A percentile compares a stretch with the other conserved stretches of the same genome.
Conservation (phyloP, 2,329 filamentous ascomycete species). For the Colletotrichum noveboracense region DNA sequence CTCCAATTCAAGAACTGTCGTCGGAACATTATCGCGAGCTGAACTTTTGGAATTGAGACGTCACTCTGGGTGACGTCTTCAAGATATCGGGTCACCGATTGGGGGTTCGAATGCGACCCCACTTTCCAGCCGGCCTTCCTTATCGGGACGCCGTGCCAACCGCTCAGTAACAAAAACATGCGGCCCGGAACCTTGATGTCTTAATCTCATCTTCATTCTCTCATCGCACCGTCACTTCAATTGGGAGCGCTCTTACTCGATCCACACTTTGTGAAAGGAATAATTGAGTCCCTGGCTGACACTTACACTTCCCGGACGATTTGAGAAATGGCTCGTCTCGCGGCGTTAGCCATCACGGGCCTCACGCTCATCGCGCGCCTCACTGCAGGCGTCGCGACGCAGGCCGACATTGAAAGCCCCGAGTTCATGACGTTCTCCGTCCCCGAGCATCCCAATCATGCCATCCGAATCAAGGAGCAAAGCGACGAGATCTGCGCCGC, state of each 20-base stretch:
- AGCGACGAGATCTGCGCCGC: slow-evolving; percentile 29
- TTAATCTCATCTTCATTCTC: background rate
- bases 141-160: background rate
- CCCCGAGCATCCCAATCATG: slow-evolving; percentile 23
- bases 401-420: background rate
- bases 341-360: background rate
- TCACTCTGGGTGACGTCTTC: background rate
- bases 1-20: background rate
- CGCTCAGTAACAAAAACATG: background rate
- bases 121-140: background rate
- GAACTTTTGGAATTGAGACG: fast-evolving
- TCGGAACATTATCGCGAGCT: background rate
- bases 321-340: background rate
- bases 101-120: background rate
- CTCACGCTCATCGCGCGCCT: background rate
- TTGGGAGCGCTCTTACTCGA: background rate
- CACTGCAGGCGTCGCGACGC: background rate
- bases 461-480: slow-evolving; percentile 29
- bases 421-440: slow-evolving; percentile 8
- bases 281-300: background rate
- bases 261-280: background rate
- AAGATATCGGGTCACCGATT: background rate
- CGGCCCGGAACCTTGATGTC: background rate
- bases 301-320: background rate
- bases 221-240: background rate